Evolutionary conservation across 2,329 filamentous ascomycete genomes (phyloP).

Genomic region (Gnomoniopsis smithogilvyi): DNA sequence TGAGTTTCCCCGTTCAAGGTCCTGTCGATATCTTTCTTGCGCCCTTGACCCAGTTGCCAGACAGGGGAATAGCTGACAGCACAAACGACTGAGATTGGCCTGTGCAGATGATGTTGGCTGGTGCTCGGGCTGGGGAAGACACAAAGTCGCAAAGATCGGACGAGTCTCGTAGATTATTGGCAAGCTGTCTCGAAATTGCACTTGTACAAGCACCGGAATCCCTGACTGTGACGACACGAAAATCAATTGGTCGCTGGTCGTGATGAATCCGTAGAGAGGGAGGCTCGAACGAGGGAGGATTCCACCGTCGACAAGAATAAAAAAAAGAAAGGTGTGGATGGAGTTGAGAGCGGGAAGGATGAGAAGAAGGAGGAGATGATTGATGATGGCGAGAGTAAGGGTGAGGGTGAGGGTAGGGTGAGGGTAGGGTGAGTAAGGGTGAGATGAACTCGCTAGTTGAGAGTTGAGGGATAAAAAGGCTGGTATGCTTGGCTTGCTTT

Average conservation of each 20-base stretch:
- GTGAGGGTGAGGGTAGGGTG: neutral
- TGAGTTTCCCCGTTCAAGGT: no score
- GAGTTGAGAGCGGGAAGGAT: slow-evolving; percentile 10
- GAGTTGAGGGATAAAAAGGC: neutral
- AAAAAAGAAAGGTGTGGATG: neutral
- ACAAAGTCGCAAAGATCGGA: neutral
- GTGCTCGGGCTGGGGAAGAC: no score
- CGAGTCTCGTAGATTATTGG: neutral
- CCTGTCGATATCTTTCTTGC: no score
- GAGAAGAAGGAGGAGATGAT: slow-evolving; percentile 12
- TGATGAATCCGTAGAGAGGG: neutral
- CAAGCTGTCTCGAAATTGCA: slow-evolving; percentile 6
- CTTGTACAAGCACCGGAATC: slow-evolving; percentile 24
- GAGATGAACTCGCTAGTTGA: neutral
- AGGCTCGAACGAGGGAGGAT: slow-evolving; percentile 11
- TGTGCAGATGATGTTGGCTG: no score
- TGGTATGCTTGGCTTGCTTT: neutral
- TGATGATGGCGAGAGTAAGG: slow-evolving; percentile 4
- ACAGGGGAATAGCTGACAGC: no score
- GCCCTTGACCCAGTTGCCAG: no score
- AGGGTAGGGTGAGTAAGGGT: slow-evolving; percentile 9
- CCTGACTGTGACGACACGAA: slow-evolving; percentile 33
- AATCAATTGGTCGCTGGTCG: slow-evolving; percentile 34
- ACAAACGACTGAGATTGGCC: no score
- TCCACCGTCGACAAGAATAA: slow-evolving; percentile 14